Evolutionary conservation across 441 rosid genomes (phyloP).

Genomic region (Mallotus japonicus): DNA sequence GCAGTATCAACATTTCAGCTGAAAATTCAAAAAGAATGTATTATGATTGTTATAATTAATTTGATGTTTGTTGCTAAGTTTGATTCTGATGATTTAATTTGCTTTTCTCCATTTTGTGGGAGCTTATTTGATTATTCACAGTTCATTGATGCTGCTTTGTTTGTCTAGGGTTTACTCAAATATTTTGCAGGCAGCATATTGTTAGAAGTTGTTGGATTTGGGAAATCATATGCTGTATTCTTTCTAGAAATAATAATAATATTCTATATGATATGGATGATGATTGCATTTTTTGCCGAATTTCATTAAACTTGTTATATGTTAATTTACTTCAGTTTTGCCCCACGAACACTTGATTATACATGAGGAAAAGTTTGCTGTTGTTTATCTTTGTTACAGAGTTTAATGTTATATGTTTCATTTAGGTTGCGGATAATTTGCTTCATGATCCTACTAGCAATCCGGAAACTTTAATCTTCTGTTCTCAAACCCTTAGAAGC

Average conservation of each 20-base stretch:
- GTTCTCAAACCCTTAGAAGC: conserved; percentile 99
- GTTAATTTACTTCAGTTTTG: not conserved
- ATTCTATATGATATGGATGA: not conserved
- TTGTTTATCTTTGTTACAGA: not conserved
- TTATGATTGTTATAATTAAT: no score
- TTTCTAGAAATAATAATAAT: no score
- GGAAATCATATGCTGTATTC: no score
- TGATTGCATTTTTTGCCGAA: not conserved
- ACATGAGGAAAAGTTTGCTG: not conserved
- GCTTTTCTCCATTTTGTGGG: no score
- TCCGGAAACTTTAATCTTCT: conserved; percentile 90
- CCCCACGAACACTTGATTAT: no score
- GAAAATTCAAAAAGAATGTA: not conserved
- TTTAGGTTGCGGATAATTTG: conserved; percentile 96
- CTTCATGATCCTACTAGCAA: conserved; percentile 97
- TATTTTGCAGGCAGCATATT: not conserved
- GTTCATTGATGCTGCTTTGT: not conserved
- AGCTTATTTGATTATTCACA: not conserved
- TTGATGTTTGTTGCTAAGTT: no score
- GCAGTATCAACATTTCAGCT: not conserved
- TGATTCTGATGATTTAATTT: no score
- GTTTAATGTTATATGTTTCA: conserved; percentile 17
- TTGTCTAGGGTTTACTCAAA: not conserved
- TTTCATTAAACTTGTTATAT: not conserved
- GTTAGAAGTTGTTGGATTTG: not conserved